Evolutionary conservation across 2,329 filamentous ascomycete genomes (phyloP).

Genomic region (Apiospora pterosperma): DNA sequence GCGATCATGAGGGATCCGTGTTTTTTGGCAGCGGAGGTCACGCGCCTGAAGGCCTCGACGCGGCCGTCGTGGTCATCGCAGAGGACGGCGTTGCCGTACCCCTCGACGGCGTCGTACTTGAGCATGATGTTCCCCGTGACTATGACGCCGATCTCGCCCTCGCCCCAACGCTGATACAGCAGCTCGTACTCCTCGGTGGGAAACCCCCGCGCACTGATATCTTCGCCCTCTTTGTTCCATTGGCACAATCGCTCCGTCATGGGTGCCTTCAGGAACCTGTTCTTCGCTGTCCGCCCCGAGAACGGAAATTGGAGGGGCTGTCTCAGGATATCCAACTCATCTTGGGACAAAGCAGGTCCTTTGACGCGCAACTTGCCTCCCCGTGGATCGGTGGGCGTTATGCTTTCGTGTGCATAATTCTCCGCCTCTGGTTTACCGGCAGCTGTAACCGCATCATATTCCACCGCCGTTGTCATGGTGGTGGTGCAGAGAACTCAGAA

Average conservation of each 20-base stretch:
- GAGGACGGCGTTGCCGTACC: constrained; percentile 50
- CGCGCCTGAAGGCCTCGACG: constrained; percentile 49
- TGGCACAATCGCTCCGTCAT: constrained; percentile 58
- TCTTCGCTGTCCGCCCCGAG: constrained; percentile 46
- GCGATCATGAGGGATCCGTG: constrained; percentile 50
- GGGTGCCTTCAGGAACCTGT: constrained; percentile 56
- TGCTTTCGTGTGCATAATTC: not conserved
- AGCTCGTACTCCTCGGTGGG: constrained; percentile 28
- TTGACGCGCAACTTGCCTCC: not conserved
- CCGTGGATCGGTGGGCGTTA: not conserved
- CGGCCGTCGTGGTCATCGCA: constrained; percentile 39
- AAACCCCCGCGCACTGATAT: constrained; percentile 14
- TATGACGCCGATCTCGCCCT: constrained; percentile 45
- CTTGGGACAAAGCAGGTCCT: not conserved
- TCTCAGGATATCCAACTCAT: constrained; percentile 5
- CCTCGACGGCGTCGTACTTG: constrained; percentile 50
- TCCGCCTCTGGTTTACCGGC: not conserved
- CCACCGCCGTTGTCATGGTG: not conserved
- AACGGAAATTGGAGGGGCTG: constrained; percentile 33
- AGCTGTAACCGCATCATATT: not conserved
- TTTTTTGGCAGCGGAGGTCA: constrained; percentile 45
- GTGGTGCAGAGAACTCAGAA: not conserved
- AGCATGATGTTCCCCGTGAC: constrained; percentile 59
- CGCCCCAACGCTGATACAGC: constrained; percentile 53
- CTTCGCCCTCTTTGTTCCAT: constrained; percentile 11